phyloP scores from a whole-genome alignment of 352 stramenopile genomes.

The Nothophytophthora sp. region DNA sequence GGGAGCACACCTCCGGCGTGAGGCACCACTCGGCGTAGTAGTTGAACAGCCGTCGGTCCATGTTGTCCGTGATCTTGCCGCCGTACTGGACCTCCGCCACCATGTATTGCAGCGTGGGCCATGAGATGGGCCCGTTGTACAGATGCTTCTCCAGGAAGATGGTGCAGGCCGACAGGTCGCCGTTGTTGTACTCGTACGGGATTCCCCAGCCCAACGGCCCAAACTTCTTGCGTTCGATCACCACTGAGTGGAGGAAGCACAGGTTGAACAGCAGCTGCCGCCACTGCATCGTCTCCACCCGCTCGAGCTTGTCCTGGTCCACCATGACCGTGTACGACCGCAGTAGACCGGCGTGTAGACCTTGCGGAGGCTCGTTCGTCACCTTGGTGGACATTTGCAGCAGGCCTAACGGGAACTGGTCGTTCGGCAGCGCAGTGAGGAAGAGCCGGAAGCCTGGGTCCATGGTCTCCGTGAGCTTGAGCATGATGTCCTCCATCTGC shows the following conservation, averaged over 20 bases:
- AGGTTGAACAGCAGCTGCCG: conserved; percentile 96
- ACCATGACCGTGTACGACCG: conserved; percentile 98
- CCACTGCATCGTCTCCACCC: conserved; percentile 97
- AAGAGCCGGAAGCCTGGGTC: conserved; percentile 97
- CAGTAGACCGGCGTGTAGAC: conserved; percentile 94
- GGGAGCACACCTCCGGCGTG: conserved; percentile 77
- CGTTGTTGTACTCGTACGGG: conserved; percentile 99
- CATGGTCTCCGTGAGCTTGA: conserved; percentile 95
- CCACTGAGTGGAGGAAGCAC: conserved; percentile 98
- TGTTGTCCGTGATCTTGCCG: conserved; percentile 99
- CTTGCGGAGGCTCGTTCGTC: conserved; percentile 97
- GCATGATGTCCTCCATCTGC: conserved; percentile 98
- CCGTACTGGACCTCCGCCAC: conserved; percentile 98
- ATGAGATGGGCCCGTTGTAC: conserved; percentile 98
- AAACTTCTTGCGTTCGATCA: conserved; percentile 99
- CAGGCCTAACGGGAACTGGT: conserved; percentile 96
- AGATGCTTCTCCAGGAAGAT: conserved; percentile 99
- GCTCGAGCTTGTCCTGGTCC: conserved; percentile 98
- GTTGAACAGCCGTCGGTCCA: conserved; percentile 97
- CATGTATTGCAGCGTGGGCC: conserved; percentile 99
- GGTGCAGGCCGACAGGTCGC: conserved; percentile 97
- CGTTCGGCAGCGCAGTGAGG: conserved; percentile 96
- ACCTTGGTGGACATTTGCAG: conserved; percentile 99
- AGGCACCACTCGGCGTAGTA: conserved; percentile 98
- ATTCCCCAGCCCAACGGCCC: conserved; percentile 98